These are phyloP conservation scores for Lichenothelia convexa DNA, from an alignment of 495 filamentous ascomycete genomes.

Conservation along the genomic window DNA sequence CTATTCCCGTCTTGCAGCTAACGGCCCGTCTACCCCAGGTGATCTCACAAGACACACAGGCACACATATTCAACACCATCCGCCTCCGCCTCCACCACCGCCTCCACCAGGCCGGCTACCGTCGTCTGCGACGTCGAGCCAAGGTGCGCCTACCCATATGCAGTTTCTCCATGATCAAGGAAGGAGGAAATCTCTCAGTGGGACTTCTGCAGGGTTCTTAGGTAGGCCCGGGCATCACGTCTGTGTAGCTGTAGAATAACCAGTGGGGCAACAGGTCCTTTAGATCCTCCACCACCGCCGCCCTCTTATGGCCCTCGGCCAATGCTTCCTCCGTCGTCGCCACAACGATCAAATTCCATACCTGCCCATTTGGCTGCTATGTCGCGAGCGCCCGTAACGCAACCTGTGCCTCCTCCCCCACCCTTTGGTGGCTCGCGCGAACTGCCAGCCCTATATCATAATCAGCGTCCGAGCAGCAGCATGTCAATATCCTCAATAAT, in stretches of 20 bases:
- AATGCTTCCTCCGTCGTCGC: constrained; percentile 43
- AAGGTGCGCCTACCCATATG: constrained; percentile 10
- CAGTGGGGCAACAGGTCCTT: too few relatives aligned
- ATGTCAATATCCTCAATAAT: constrained; percentile 98
- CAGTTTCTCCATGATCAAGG: constrained; percentile 15
- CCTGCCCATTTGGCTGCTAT: constrained; percentile 21
- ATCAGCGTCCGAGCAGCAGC: constrained; percentile 46
- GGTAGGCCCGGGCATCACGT: too few relatives aligned
- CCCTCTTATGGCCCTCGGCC: constrained; percentile 32
- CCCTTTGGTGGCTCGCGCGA: constrained; percentile 33
- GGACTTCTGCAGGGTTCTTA: constrained; percentile 6
- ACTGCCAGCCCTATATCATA: constrained; percentile 26
- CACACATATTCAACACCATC: constrained; percentile 1
- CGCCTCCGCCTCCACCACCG: constrained; percentile 1
- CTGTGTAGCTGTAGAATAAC: too few relatives aligned
- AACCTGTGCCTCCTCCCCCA: constrained; percentile 23
- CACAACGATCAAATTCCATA: constrained; percentile 31
- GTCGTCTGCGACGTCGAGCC: constrained; percentile 11
- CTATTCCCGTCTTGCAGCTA: too few relatives aligned
- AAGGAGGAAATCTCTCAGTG: constrained; percentile 18
- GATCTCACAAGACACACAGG: too few relatives aligned
- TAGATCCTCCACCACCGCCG: constrained; percentile 23
- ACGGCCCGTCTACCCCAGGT: too few relatives aligned
- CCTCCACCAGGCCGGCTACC: constrained; percentile 14
- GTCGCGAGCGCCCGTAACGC: constrained; percentile 15